Base-by-base conservation (phyloP, 306 rosid species). In the Vigna angularis region DNA sequence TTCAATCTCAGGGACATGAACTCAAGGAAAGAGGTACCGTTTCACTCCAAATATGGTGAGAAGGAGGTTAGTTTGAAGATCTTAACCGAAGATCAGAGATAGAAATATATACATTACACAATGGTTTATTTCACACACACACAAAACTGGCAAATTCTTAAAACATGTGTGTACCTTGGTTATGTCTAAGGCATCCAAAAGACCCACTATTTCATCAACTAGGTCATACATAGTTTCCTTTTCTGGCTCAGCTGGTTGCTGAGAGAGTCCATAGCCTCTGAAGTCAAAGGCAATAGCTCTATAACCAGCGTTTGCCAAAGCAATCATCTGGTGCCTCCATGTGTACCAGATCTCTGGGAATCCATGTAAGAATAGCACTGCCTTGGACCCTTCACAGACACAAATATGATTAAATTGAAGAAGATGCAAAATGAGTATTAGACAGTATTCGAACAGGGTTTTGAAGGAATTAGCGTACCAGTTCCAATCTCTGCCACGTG, bases 321-420 rank as follows among this genome's bases (percentile, higher is more conserved):
- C 89, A 47, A 88, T 71, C 94, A 92, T 82, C 72, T 92, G 97
- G 84, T 88, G 80, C 78, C 94, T 87, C 93, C 94, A 90, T 59
- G 94, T 80, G 58, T 92, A 92, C 94, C 93, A 92, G 47, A 90
- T 88, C 77, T 92, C 97, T 48, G 93, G 97, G 66, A 90, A 92
- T 61, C 97, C 97, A 72, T 90, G 97, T 48, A 92, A 66, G 89
- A 92, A 90, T 9, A 92, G 30, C 78, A 90, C 97, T 65, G 82
- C 88, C 85, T 88, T 88, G 9, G 84, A 64, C 16, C 94, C 94
- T 87, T 81, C 53, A 67, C 12, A 47, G 69, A 63, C 17, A 42
- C 13, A 77, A n/a, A 47, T 0, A 75, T 24, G 22, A 66, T 5
- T 20, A 49, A 36, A 0, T 4, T 17, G 7, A 63, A n/a, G 3